phyloP scores from a whole-genome alignment of 2,329 filamentous ascomycete species.

The Hypoxylon sp. region DNA sequence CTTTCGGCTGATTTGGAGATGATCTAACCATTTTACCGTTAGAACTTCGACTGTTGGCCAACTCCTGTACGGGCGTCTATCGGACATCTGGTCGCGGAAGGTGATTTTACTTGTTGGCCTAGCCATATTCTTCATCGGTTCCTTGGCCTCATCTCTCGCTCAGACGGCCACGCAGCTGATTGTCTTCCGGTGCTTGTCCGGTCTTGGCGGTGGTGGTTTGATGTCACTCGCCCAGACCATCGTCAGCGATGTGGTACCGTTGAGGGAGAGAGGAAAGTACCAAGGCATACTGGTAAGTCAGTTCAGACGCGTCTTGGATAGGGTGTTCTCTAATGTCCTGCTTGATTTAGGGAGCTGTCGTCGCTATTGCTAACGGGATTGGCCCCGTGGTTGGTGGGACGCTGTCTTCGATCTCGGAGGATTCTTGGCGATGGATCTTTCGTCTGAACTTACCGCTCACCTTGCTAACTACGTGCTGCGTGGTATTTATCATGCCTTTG shows the following conservation, averaged over 20 bases:
- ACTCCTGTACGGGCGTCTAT: constrained; percentile 55
- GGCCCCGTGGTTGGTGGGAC: constrained; percentile 63
- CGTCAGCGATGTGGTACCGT: constrained; percentile 43
- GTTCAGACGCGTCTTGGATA: background rate
- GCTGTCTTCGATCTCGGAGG: constrained; percentile 53
- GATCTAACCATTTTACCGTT: background rate
- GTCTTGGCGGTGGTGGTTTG: constrained; percentile 42
- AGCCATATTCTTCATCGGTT: constrained; percentile 53
- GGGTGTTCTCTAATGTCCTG: background rate
- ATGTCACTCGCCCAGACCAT: constrained; percentile 45
- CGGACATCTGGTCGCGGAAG: constrained; percentile 58
- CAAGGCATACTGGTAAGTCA: constrained; percentile 50
- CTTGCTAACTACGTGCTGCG: constrained; percentile 53
- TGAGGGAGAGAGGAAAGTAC: constrained; percentile 44
- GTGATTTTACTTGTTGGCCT: constrained; percentile 50
- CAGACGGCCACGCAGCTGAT: constrained; percentile 51
- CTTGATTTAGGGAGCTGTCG: constrained; percentile 53
- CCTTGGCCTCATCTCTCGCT: constrained; percentile 53
- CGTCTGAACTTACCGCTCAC: constrained; percentile 62
- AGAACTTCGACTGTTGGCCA: constrained; percentile 57
- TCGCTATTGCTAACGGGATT: constrained; percentile 62
- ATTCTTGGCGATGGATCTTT: constrained; percentile 63
- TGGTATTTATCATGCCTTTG: constrained; percentile 64
- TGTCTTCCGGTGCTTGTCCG: constrained; percentile 52
- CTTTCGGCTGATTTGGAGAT: background rate